Base-by-base conservation (phyloP, 768 basidiomycete species). In the Russula foetens region DNA sequence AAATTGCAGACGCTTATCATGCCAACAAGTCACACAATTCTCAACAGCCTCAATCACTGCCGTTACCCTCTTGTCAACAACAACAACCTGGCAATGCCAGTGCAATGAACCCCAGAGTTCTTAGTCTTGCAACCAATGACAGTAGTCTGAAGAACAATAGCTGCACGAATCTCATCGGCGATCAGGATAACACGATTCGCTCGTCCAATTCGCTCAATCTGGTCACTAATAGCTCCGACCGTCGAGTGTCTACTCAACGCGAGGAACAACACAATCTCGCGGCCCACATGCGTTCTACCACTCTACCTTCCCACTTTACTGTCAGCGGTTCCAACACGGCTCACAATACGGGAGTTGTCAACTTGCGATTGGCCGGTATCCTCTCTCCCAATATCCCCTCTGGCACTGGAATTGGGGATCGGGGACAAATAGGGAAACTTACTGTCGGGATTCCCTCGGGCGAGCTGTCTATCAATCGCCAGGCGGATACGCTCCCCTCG, bases 271-370 rank as follows among this genome's bases (percentile, higher is more conserved):
- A 53, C 44, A 64, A 64, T 26, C 55, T 57, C 14, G 63, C 62
- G 7, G 56, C 41, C 23, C 65, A 66, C 33, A 64, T 65, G 56
- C 65, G 65, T 33, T 66, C 65, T 14, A 64, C 65, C 9, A 66
- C 65, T 7, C 46, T 66, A 29, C 65, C 65, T 24, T 59, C 65
- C 12, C 65, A 66, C 23, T 62, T 64, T 29, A 66, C 59, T 23
- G 59, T 57, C n/a, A 51, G 59, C 24, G 52, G 53, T 44, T 43
- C 56, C 19, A 56, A 24, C 26, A 38, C 51, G 21, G 12, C 41
- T 41, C 62, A 47, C 51, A 48, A 31, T n/a, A 24, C 52, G 4
- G 62, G 45, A 24, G 19, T 52, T 38, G 51, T 49, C 41, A 59
- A 29, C 41, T 53, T 56, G 53, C 64, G 53, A 26, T 33, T 66